Percentiles rank a stretch among this genome's conserved stretches.
phyloP scores from a whole-genome alignment of 1,139 yeast species.

The Spathaspora sp. region DNA sequence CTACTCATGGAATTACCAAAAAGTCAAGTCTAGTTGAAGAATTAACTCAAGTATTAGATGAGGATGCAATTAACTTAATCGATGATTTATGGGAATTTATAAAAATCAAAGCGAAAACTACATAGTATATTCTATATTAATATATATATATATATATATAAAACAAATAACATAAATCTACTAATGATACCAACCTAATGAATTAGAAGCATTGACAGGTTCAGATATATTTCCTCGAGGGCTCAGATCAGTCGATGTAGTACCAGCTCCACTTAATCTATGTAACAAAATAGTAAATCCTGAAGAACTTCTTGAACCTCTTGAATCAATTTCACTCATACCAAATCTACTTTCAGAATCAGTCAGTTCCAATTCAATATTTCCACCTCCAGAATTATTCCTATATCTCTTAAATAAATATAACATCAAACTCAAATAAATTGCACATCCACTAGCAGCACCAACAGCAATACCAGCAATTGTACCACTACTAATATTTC shows the following conservation, averaged over 20 bases:
- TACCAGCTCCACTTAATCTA: slow-evolving; percentile 22
- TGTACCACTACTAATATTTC: slow-evolving; percentile 15
- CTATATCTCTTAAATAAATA: slow-evolving; percentile 40
- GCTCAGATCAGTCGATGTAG: slow-evolving; percentile 14
- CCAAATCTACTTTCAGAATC: slow-evolving; percentile 44
- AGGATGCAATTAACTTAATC: slow-evolving; percentile 50
- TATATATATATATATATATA: background rate
- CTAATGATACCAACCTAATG: slow-evolving; percentile 43
- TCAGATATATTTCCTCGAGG: slow-evolving; percentile 26
- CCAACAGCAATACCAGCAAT: slow-evolving; percentile 65
- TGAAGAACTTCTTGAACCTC: slow-evolving; percentile 17
- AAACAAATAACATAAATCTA: background rate
- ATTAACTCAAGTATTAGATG: slow-evolving; percentile 53
- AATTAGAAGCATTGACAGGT: slow-evolving; percentile 47
- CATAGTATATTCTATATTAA: background rate
- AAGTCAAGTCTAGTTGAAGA: slow-evolving; percentile 40
- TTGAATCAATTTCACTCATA: slow-evolving; percentile 19
- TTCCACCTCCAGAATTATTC: slow-evolving; percentile 19
- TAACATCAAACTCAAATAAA: slow-evolving; percentile 56
- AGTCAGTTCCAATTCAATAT: slow-evolving; percentile 41
- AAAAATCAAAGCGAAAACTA: slow-evolving; percentile 10
- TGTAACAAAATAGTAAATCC: slow-evolving; percentile 35
- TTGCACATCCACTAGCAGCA: slow-evolving; percentile 63
- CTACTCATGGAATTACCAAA: slow-evolving; percentile 26
- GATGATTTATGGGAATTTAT: slow-evolving; percentile 35